Evolutionary conservation across 495 filamentous ascomycete genomes (phyloP).

Genomic region (Podospora conica): DNA sequence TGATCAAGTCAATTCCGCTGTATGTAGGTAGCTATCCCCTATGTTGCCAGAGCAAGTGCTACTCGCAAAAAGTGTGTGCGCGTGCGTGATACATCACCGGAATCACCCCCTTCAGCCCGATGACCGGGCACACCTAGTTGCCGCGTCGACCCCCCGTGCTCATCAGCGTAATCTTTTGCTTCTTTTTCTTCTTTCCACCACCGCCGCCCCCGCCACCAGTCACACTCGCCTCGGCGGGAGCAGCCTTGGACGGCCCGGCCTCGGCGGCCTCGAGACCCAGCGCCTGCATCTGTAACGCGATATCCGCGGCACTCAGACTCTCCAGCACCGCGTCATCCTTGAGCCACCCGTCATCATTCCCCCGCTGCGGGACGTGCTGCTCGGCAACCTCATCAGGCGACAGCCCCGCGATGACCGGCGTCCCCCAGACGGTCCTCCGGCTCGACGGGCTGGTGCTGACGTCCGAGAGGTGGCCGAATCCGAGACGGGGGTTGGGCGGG

Average conservation of each 20-base stretch:
- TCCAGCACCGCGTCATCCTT: slow-evolving; percentile 46
- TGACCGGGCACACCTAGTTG: slow-evolving; percentile 9
- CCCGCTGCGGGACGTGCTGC: slow-evolving; percentile 27
- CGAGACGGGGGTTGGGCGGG: slow-evolving; percentile 34
- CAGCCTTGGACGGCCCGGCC: slow-evolving; percentile 7
- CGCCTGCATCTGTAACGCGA: slow-evolving; percentile 43
- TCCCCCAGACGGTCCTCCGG: slow-evolving; percentile 83
- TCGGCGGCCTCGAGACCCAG: slow-evolving; percentile 30
- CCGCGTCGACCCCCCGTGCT: slow-evolving; percentile 55
- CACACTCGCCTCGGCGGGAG: slow-evolving; percentile 13
- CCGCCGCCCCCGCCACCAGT: slow-evolving; percentile 19
- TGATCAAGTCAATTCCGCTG: neutral
- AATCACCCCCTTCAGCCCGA: neutral
- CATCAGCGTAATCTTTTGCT: slow-evolving; percentile 92
- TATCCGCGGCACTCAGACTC: slow-evolving; percentile 30
- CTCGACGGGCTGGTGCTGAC: slow-evolving; percentile 73
- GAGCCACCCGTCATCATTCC: slow-evolving; percentile 71
- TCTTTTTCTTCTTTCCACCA: slow-evolving; percentile 74
- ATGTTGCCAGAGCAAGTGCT: neutral
- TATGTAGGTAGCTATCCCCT: neutral
- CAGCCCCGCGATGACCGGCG: slow-evolving; percentile 51
- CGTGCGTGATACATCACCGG: neutral
- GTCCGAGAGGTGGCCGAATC: slow-evolving; percentile 38
- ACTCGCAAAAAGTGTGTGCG: neutral
- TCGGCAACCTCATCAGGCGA: slow-evolving; percentile 32